Base-by-base conservation (phyloP, 2,329 filamentous ascomycete species). In the Talaromyces sp. region DNA sequence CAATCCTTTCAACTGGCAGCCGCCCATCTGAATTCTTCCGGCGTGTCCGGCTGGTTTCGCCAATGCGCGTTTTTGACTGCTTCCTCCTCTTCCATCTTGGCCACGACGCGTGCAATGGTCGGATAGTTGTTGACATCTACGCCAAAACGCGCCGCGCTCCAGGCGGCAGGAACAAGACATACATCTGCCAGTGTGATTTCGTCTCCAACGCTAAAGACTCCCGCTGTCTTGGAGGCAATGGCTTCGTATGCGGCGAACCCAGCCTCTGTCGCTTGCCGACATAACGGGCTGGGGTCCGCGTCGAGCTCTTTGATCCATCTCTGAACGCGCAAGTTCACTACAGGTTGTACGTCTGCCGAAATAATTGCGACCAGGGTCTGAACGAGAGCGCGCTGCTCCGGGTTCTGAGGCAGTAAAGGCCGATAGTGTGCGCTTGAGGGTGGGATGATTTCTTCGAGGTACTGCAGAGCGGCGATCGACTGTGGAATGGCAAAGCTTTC, bases 391-490 rank as follows among this genome's bases (percentile, higher is more conserved):
- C 85, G 77, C 0, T 64, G 67, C 2, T 72, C 65, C 0, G 75
- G 69, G 27, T 82, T 71, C 0, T 73, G 70, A 0, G 85, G 85
- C 0, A 87, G 76, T 1, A 86, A 75, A 0, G 74, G 35, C 38
- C 60, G 65, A 0, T 69, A 66, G 0, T 66, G 51, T 8, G 59
- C 27, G 46, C 31, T 61, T 26, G 51, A 54, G 24, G 56, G 66
- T 0, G 81, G 79, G 50, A 80, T 79, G 1, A 71, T 70, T 64
- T 88, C 85, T 54, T 87, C 85, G 2, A 88, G 77, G 63, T 83
- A 88, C 66, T 88, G 85, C 3, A 88, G 75, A 0, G 84, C 84
- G 1, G 85, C 82, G 38, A 85, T 68, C 4, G 83, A 86, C 66
- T 86, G 84, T 4, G 78, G 80, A 31, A 83, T 79, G n/a, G 72